Evolutionary conservation across 805 yeast species (phyloP).

Genomic region (Lachancea sp.): DNA sequence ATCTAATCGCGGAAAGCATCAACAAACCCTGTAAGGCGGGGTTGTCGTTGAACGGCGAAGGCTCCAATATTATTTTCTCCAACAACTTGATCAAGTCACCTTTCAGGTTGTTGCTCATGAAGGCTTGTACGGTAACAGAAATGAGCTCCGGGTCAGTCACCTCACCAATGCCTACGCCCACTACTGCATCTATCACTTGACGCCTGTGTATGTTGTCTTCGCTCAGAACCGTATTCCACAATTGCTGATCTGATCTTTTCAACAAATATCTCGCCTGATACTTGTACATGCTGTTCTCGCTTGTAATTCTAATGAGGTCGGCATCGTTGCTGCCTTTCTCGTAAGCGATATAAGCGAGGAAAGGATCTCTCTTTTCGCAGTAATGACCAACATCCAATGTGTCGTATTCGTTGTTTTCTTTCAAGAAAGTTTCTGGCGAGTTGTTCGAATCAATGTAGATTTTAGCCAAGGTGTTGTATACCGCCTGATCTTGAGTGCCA

Average conservation of each 20-base stretch:
- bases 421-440: slow-evolving; percentile 93
- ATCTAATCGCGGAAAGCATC: slow-evolving; percentile 90
- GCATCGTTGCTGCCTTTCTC: slow-evolving; percentile 90
- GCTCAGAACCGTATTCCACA: slow-evolving; percentile 76
- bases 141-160: slow-evolving; percentile 88
- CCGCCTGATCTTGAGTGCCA: slow-evolving; percentile 85
- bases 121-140: slow-evolving; percentile 87
- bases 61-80: slow-evolving; percentile 94
- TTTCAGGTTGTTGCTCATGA: slow-evolving; percentile 92
- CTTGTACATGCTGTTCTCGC: slow-evolving; percentile 96
- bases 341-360: slow-evolving; percentile 93
- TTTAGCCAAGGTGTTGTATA: slow-evolving; percentile 91
- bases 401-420: slow-evolving; percentile 84
- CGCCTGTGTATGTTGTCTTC: slow-evolving; percentile 81
- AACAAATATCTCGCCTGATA: slow-evolving; percentile 97
- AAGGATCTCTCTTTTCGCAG: slow-evolving; percentile 99
- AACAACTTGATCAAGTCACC: slow-evolving; percentile 87
- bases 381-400: slow-evolving; percentile 94
- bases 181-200: slow-evolving; percentile 87
- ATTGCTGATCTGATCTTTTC: slow-evolving; percentile 72
- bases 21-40: slow-evolving; percentile 90
- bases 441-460: slow-evolving; percentile 97
- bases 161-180: slow-evolving; percentile 94
- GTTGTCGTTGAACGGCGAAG: slow-evolving; percentile 94
- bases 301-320: slow-evolving; percentile 85